phyloP scores from a whole-genome alignment of 2,329 filamentous ascomycete genomes.

The Alternaria arbusti region DNA sequence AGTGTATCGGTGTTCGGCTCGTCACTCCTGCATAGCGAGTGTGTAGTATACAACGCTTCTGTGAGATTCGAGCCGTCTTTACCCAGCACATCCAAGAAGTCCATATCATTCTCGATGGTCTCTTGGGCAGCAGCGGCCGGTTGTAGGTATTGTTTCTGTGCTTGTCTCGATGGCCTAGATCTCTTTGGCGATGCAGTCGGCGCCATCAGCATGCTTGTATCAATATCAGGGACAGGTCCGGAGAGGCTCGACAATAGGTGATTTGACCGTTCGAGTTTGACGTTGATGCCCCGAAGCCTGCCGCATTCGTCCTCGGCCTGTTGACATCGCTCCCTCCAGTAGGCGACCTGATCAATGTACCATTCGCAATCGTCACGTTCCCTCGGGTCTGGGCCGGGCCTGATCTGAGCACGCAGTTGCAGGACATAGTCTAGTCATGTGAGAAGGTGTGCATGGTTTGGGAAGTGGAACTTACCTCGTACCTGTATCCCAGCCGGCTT shows the following conservation, averaged over 20 bases:
- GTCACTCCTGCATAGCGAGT: slow-evolving; percentile 34
- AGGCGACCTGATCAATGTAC: slow-evolving; percentile 50
- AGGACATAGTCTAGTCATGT: slow-evolving; percentile 41
- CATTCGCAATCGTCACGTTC: slow-evolving; percentile 31
- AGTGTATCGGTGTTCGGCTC: slow-evolving; percentile 23
- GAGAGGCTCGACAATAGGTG: slow-evolving; percentile 21
- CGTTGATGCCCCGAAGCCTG: slow-evolving; percentile 27
- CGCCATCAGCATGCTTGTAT: slow-evolving; percentile 30
- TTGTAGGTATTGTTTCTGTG: slow-evolving; percentile 10
- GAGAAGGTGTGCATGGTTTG: not conserved
- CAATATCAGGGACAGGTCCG: not conserved
- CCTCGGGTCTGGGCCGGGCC: slow-evolving; percentile 24
- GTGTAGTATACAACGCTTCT: slow-evolving; percentile 37
- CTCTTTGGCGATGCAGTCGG: slow-evolving; percentile 10
- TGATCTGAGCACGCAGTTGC: slow-evolving; percentile 46
- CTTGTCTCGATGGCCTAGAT: slow-evolving; percentile 23
- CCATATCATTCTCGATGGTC: slow-evolving; percentile 33
- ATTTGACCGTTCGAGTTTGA: slow-evolving; percentile 38
- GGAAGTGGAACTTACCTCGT: slow-evolving; percentile 27
- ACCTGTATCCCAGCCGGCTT: slow-evolving; percentile 46
- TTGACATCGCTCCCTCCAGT: slow-evolving; percentile 44
- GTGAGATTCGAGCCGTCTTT: slow-evolving; percentile 18
- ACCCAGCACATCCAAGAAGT: slow-evolving; percentile 35
- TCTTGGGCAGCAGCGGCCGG: slow-evolving; percentile 22
- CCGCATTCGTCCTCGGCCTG: slow-evolving; percentile 30